phyloP scores from a whole-genome alignment of 2,329 filamentous ascomycete species.

The Cladophialophora bantiana region DNA sequence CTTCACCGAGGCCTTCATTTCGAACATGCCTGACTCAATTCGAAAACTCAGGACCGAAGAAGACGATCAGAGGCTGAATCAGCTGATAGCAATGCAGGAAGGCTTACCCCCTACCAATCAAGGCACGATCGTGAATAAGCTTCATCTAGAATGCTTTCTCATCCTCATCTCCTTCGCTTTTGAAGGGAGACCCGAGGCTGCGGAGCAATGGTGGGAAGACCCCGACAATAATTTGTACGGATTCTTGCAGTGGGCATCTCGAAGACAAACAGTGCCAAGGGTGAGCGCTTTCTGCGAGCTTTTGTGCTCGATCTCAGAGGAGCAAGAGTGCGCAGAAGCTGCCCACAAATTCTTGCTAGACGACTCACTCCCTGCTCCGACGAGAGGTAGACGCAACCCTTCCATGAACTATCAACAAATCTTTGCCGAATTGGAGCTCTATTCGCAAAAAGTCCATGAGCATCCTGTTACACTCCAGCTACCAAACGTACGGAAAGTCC shows the following conservation, averaged over 20 bases:
- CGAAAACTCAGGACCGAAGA: constrained; percentile 86
- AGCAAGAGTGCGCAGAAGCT: constrained; percentile 79
- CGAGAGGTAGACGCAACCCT: constrained; percentile 80
- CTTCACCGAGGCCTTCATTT: constrained; percentile 91
- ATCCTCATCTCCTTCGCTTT: constrained; percentile 92
- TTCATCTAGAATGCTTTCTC: constrained; percentile 83
- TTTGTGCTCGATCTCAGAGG: constrained; percentile 84
- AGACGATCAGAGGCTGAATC: constrained; percentile 72
- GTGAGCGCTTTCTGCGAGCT: constrained; percentile 97
- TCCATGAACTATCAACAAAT: constrained; percentile 94
- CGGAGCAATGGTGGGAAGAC: constrained; percentile 89
- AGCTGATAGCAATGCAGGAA: constrained; percentile 55
- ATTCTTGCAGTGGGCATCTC: constrained; percentile 96
- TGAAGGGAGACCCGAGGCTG: constrained; percentile 81
- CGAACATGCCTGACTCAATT: constrained; percentile 91
- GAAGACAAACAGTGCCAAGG: constrained; percentile 91
- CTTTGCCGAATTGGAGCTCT: constrained; percentile 86
- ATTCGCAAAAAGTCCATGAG: constrained; percentile 78
- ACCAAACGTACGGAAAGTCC: constrained; percentile 66
- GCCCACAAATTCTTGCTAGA: constrained; percentile 91
- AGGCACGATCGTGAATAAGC: constrained; percentile 48
- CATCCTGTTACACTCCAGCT: constrained; percentile 66
- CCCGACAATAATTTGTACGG: constrained; percentile 91
- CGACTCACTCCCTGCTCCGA: constrained; percentile 65
- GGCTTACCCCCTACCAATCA: constrained; percentile 56